Percentiles rank a stretch among this genome's conserved stretches.
These are phyloP conservation scores for Mallotus repandus DNA, from an alignment of 441 rosid genomes.

Conservation along the genomic window DNA sequence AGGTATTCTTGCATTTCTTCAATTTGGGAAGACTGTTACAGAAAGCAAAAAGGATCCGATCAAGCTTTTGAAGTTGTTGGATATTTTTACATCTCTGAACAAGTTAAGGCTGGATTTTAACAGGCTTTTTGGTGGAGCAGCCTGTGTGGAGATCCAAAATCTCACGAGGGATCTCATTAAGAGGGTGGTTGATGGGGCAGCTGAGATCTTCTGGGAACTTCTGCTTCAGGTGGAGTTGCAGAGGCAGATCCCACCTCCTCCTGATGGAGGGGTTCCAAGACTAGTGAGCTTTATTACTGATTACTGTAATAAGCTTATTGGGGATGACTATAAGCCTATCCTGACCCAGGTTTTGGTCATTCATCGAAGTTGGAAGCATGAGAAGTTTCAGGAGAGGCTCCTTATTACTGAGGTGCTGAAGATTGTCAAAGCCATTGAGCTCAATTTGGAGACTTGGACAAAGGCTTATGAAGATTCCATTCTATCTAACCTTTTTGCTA, in stretches of 20 bases:
- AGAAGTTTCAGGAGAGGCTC: slow-evolving; percentile 82
- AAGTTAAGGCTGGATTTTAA: slow-evolving; percentile 88
- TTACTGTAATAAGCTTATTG: slow-evolving; percentile 80
- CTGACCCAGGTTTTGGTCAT: slow-evolving; percentile 78
- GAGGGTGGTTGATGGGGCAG: slow-evolving; percentile 78
- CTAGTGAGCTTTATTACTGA: slow-evolving; percentile 80
- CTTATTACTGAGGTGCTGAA: slow-evolving; percentile 64
- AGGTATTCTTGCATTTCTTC: slow-evolving; percentile 89
- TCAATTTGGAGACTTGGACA: slow-evolving; percentile 74
- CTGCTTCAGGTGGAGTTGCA: slow-evolving; percentile 83
- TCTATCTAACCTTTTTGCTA: slow-evolving; percentile 67
- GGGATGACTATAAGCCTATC: slow-evolving; percentile 76
- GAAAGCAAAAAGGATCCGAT: slow-evolving; percentile 92
- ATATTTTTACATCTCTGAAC: slow-evolving; percentile 78
- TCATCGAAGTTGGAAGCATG: slow-evolving; percentile 90
- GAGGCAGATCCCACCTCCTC: slow-evolving; percentile 73
- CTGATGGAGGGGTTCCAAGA: slow-evolving; percentile 76
- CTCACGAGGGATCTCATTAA: slow-evolving; percentile 91
- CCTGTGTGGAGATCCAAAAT: slow-evolving; percentile 89
- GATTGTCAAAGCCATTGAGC: slow-evolving; percentile 65
- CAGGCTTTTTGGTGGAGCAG: slow-evolving; percentile 89
- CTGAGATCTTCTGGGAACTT: slow-evolving; percentile 96
- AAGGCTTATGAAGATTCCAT: slow-evolving; percentile 67
- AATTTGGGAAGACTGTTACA: slow-evolving; percentile 89
- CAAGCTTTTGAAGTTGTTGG: slow-evolving; percentile 87